phyloP scores from a whole-genome alignment of 768 basidiomycete species.

The Tricholoma flavovirens region DNA sequence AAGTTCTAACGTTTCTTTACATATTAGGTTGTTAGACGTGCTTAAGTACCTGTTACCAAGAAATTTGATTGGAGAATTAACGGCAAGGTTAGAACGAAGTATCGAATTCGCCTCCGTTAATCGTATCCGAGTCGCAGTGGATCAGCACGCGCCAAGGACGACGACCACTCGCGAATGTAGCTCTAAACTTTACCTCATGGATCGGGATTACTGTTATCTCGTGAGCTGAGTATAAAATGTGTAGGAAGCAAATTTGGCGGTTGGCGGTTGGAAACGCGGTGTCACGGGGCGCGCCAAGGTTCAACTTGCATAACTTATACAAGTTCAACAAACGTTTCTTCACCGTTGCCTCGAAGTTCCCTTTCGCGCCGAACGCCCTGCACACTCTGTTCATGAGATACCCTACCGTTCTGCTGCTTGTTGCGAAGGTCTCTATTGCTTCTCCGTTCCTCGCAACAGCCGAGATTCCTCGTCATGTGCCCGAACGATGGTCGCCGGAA shows the following conservation, averaged over 20 bases:
- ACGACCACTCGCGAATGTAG: too few species aligned
- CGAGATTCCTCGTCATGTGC: constrained; percentile 8
- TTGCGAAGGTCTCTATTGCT: constrained; percentile 4
- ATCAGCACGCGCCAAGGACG: too few species aligned
- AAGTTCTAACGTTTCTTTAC: too few species aligned
- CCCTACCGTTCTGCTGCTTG: constrained; percentile 5
- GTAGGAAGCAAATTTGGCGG: too few species aligned
- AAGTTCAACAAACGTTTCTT: neutral
- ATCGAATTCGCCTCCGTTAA: too few species aligned
- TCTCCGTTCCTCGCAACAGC: constrained; percentile 4
- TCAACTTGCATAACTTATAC: neutral
- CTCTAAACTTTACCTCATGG: too few species aligned
- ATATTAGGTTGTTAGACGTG: too few species aligned
- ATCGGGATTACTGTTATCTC: neutral
- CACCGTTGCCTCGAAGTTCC: neutral
- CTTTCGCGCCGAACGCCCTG: neutral
- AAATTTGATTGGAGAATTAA: too few species aligned
- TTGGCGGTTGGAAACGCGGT: too few species aligned
- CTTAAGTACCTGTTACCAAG: too few species aligned
- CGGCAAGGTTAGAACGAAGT: too few species aligned
- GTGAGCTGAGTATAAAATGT: neutral
- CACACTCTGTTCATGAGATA: constrained; percentile 9
- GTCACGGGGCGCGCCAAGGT: neutral
- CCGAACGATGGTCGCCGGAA: constrained; percentile 45
- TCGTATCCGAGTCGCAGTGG: too few species aligned